phyloP scores from a whole-genome alignment of 305 asterid genomes.

The Fraxinus paxiana region DNA sequence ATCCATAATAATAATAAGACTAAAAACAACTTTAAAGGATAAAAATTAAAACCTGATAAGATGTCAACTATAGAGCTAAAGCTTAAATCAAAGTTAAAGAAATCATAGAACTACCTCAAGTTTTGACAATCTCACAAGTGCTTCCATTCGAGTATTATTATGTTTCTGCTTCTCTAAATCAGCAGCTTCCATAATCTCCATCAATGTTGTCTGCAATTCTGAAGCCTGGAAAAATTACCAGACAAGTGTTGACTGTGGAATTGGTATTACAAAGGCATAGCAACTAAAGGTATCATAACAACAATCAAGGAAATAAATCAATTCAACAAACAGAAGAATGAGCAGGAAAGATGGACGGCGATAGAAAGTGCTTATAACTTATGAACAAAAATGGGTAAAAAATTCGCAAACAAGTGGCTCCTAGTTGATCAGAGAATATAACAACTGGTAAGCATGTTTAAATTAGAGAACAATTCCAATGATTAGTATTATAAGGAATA shows the following conservation, averaged over 20 bases:
- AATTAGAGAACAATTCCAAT: background rate
- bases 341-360: background rate
- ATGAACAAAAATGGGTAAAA: conserved; percentile 8
- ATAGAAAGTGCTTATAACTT: background rate
- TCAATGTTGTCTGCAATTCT: conserved; percentile 75
- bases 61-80: conserved; percentile 10
- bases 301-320: background rate
- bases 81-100: conserved; percentile 11
- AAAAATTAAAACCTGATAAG: conserved; percentile 11
- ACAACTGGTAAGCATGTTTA: conserved; percentile 15
- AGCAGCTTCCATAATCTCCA: conserved; percentile 95
- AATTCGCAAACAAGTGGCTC: conserved; percentile 1
- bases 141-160: conserved; percentile 89
- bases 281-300: conserved; percentile 11
- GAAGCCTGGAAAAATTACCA: conserved; percentile 60
- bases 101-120: conserved; percentile 55
- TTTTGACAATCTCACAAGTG: conserved; percentile 64
- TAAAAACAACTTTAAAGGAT: background rate
- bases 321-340: conserved; percentile 11
- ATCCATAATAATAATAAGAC: background rate
- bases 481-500: background rate
- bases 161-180: conserved; percentile 90
- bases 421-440: background rate
- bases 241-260: conserved; percentile 4
- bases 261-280: conserved; percentile 12